Percentiles rank a stretch among this genome's conserved stretches.
Evolutionary conservation across 495 filamentous ascomycete species (phyloP).

Genomic region (Neurospora tetrasperma): DNA sequence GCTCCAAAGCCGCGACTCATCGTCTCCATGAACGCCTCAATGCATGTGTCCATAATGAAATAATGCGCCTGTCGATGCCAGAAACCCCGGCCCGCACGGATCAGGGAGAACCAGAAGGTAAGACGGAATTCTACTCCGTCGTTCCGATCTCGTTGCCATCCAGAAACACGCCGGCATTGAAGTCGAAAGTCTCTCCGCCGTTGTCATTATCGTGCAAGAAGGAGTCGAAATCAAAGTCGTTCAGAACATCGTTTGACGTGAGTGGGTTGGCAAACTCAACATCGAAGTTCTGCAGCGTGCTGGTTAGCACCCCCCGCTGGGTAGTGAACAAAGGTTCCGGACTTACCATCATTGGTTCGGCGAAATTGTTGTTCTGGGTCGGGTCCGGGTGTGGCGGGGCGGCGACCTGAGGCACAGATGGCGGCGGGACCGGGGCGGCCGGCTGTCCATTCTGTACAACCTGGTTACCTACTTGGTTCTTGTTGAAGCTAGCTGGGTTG

Average conservation of each 20-base stretch:
- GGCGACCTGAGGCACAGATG: conserved; percentile 35
- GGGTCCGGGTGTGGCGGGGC: conserved; percentile 36
- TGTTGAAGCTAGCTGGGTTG: conserved; percentile 54
- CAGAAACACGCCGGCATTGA: conserved; percentile 27
- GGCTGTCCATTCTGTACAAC: conserved; percentile 36
- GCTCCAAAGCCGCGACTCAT: background rate
- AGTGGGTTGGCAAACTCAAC: conserved; percentile 55
- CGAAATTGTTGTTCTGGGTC: conserved; percentile 24
- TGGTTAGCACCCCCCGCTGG: conserved; percentile 6
- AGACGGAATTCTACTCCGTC: conserved; percentile 29
- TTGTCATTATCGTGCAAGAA: conserved; percentile 54
- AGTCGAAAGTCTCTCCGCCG: conserved; percentile 38
- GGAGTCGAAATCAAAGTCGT: conserved; percentile 92
- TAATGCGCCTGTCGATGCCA: conserved; percentile 17
- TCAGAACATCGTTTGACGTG: conserved; percentile 60
- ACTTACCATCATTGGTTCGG: conserved; percentile 26
- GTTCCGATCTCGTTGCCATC: conserved; percentile 39
- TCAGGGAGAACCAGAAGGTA: conserved; percentile 19
- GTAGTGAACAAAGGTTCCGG: background rate
- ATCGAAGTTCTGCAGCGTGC: conserved; percentile 21
- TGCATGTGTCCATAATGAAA: background rate
- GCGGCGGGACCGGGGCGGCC: conserved; percentile 29
- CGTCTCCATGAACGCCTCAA: background rate
- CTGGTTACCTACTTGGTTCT: conserved; percentile 44
- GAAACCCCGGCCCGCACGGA: conserved; percentile 43